Percentiles rank a stretch among this genome's conserved stretches.
These are phyloP conservation scores for Capillidium rhysosporum DNA, from an alignment of 371 early-diverging fungal genomes.

Conservation along the genomic window DNA sequence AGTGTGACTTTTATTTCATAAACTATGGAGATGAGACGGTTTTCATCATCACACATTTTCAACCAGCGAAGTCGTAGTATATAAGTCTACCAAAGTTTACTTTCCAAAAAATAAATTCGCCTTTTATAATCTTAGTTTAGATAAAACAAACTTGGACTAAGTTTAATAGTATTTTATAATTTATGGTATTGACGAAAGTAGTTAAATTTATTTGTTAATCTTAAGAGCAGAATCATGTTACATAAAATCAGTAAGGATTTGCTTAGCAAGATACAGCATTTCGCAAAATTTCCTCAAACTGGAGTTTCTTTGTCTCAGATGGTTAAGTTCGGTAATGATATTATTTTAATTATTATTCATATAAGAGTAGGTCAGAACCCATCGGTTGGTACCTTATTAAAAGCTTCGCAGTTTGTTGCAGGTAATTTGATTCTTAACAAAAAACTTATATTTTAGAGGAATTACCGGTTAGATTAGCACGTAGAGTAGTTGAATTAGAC, in stretches of 20 bases:
- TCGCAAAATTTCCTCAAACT: conserved; percentile 68
- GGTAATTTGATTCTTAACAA: conserved; percentile 15
- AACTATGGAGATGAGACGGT: no score
- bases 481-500: conserved; percentile 88
- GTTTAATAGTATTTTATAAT: no score
- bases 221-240: not conserved
- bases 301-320: conserved; percentile 80
- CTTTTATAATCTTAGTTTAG: no score
- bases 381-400: conserved; percentile 60
- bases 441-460: conserved; percentile 33
- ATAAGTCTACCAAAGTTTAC: no score
- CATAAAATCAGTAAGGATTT: conserved; percentile 29
- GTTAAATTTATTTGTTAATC: no score
- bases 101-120: no score
- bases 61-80: no score
- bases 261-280: conserved; percentile 45
- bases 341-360: not conserved
- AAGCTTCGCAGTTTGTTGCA: conserved; percentile 77
- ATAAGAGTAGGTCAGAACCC: conserved; percentile 49
- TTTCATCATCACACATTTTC: no score
- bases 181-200: no score
- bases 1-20: no score
- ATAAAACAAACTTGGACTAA: no score
- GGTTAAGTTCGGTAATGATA: conserved; percentile 66
- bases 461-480: conserved; percentile 87